Conservation (phyloP, 2,329 filamentous ascomycete species). For the Colletotrichum tropicale region DNA sequence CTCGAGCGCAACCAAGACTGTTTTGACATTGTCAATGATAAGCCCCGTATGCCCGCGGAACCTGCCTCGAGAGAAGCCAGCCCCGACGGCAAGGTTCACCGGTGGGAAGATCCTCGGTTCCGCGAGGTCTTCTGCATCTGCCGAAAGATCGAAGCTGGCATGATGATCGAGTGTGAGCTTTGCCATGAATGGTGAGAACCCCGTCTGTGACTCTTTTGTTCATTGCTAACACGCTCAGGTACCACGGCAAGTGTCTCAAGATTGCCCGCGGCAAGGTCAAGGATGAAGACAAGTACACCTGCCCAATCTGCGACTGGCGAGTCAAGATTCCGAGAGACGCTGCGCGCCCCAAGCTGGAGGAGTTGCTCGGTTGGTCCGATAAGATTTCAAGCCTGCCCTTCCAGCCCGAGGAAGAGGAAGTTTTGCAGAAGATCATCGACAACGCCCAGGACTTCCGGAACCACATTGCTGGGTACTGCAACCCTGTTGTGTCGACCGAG, state of each 20-base stretch:
- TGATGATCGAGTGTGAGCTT: slow-evolving; percentile 99
- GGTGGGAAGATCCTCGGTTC: slow-evolving; percentile 66
- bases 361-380: slow-evolving; percentile 81
- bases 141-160: slow-evolving; percentile 87
- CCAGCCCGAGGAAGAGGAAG: slow-evolving; percentile 92
- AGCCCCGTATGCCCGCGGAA: slow-evolving; percentile 87
- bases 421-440: slow-evolving; percentile 84
- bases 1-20: slow-evolving; percentile 88
- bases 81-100: slow-evolving; percentile 55
- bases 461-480: slow-evolving; percentile 81
- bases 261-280: slow-evolving; percentile 98
- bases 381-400: slow-evolving; percentile 85
- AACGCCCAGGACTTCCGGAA: slow-evolving; percentile 84
- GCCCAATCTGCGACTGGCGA: slow-evolving; percentile 96
- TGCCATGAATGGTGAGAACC: slow-evolving; percentile 89
- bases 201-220: neutral
- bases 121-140: slow-evolving; percentile 97
- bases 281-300: slow-evolving; percentile 98
- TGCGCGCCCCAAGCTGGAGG: slow-evolving; percentile 91
- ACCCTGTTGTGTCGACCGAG: slow-evolving; percentile 78
- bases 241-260: slow-evolving; percentile 97
- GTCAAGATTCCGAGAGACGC: slow-evolving; percentile 97
- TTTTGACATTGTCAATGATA: slow-evolving; percentile 85
- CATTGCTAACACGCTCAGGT: slow-evolving; percentile 58
- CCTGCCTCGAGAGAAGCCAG: slow-evolving; percentile 84